Evolutionary conservation across 805 yeast genomes (phyloP), one percentile per base, ranked within the genome.

Genomic region (Hanseniaspora meyeri): DNA sequence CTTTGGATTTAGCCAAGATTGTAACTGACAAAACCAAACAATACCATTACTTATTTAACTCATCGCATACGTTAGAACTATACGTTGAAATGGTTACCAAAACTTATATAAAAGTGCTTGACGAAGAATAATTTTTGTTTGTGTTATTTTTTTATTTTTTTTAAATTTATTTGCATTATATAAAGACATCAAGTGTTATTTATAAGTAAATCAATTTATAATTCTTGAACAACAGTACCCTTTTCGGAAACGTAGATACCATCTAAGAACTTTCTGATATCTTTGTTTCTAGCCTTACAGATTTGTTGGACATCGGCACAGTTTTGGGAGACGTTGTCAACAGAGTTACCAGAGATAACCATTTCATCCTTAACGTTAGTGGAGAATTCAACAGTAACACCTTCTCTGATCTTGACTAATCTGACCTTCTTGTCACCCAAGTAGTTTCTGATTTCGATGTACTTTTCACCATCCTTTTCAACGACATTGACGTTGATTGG

Each of bases 251-350:
- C 98, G 77, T 91, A 91, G 80, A 91, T 90, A 89, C 99, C 99
- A 77, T 95, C 98, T 82, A 93, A 86, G 84, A 91, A 91, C 83
- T 91, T 91, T 80, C 98, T 87, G 90, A 93, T 91, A 93, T 91
- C 98, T 91, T 93, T 93, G 93, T 91, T 91, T 82, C 96, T 87
- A 73, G 89, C 97, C 76, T 95, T 83, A 82, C 97, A 89, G 76
- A 82, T 82, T 81, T 91, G 97, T 79, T 91, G 96, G 70, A 93
- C 81, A 73, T 89, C 96, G 70, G 98, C 98, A 76, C 95, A 93
- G 72, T 89, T 86, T 80, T 91, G 98, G 64, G 97, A 93, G 67
- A 91, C 98, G 71, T 82, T 87, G 79, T 91, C 97, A 68, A 88
- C 80, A 62, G 97, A 91, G 91, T 88, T 90, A 78, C 98, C 98